Evolutionary conservation across 2,329 filamentous ascomycete genomes (phyloP), one percentile per base, ranked within the genome.

Genomic region (Fusarium concolor): DNA sequence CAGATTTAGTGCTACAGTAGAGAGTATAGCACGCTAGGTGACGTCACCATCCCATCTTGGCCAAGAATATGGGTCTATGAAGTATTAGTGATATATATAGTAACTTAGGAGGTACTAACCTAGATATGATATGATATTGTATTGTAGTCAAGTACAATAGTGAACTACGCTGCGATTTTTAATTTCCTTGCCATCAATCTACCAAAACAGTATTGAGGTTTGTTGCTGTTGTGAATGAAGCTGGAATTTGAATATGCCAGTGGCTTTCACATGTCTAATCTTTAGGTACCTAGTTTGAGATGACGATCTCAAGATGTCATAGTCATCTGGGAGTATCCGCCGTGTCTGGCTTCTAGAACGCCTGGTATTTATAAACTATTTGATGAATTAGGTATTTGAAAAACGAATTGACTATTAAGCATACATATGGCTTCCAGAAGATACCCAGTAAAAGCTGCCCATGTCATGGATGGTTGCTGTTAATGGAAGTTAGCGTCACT

Each of bases 21-120:
- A 55, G 43, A 24, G 22, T 4, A 24, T 24, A 6, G 22, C 22
- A 24, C 22, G 22, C 22, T 24, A 24, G 26, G 58, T 70, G 67
- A 72, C 70, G 70, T 72, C 70, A 72, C 26, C 26, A 26, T 24
- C 22, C 22, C 22, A 24, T 24, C 22, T 24, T 24, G 22, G 22
- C 22, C 22, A 24, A 24, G 22, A 24, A 24, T 24, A 24, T 26
- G 26, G 26, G 26, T 26, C 26, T 26, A 26, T 26, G 26, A 29
- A 22, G 15, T 45, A 17, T 28, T 31, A 3, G 22, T 20, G 17
- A 17, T 37, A 29, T 53, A 28, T 44, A 33, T 44, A 33, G 20
- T 26, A 26, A 28, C 22, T 18, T 45, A n/a, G 17, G 4, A 24
- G 4, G 22, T 24, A 24, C 22, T n/a, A n/a, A 10, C 4, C 10